A percentile compares a stretch with the other conserved stretches of the same genome.
These are phyloP conservation scores for Acephala macrosclerotiorum DNA, from an alignment of 2,329 filamentous ascomycete genomes.

Conservation along the genomic window DNA sequence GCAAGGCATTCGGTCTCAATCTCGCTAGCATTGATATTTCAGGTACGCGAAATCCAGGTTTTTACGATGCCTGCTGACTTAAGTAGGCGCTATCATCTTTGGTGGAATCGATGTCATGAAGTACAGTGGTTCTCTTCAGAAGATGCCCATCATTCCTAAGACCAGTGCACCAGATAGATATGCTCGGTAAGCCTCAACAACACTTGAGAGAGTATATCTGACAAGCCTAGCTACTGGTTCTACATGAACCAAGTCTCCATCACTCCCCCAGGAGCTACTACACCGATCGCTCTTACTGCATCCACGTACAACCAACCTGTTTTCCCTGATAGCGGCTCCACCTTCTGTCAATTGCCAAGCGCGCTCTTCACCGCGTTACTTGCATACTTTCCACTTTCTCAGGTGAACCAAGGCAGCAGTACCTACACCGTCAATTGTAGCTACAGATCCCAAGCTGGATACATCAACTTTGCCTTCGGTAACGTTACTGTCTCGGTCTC, in stretches of 20 bases:
- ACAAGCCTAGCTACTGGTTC: slow-evolving; percentile 26
- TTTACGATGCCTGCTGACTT: background rate
- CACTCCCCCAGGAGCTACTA: slow-evolving; percentile 19
- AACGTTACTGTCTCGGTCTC: slow-evolving; percentile 22
- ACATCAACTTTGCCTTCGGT: slow-evolving; percentile 28
- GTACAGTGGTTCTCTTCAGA: slow-evolving; percentile 27
- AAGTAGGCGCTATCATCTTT: slow-evolving; percentile 30
- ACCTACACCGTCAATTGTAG: slow-evolving; percentile 24
- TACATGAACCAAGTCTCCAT: slow-evolving; percentile 27
- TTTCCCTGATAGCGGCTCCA: slow-evolving; percentile 26
- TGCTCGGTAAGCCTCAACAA: slow-evolving; percentile 4
- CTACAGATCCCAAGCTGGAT: slow-evolving; percentile 12
- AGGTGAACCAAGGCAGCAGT: slow-evolving; percentile 13
- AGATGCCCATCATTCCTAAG: slow-evolving; percentile 26
- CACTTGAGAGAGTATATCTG: background rate
- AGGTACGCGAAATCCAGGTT: slow-evolving; percentile 10
- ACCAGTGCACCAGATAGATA: slow-evolving; percentile 22
- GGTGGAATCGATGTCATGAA: slow-evolving; percentile 33
- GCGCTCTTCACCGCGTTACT: slow-evolving; percentile 17
- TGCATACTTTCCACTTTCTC: slow-evolving; percentile 19
- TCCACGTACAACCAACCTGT: slow-evolving; percentile 17
- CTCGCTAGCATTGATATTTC: slow-evolving; percentile 26
- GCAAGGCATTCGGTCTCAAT: slow-evolving; percentile 29
- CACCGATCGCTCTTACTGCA: slow-evolving; percentile 12
- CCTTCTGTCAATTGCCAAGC: slow-evolving; percentile 21